Evolutionary conservation across 2,329 filamentous ascomycete genomes (phyloP), one percentile per base, ranked within the genome.

Genomic region (Dactylella cylindrospora): DNA sequence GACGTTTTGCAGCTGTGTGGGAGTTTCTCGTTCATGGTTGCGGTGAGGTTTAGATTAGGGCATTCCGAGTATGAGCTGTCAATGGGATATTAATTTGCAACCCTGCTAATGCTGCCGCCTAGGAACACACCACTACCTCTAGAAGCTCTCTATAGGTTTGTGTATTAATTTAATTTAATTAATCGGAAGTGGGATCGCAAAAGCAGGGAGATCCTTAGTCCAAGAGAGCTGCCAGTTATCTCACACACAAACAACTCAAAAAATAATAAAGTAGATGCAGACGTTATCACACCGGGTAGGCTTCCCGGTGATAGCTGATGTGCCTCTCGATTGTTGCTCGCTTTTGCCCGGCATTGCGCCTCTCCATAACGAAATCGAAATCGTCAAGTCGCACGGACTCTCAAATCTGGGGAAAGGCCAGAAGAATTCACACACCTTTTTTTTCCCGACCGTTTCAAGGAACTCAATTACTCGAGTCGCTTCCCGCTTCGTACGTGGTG

Each of bases 101-200:
- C 31, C 28, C 53, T 32, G 38, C 43, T 49, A 47, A 35, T 53
- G 36, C 36, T 62, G 41, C 41, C 41, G 41, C 47, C 47, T 49
- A 52, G 55, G 39, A 32, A 62, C 55, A 28, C 49, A 22, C 41
- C 43, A n/a, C n/a, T n/a, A n/a, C n/a, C n/a, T n/a, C n/a, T n/a
- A 51, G 41, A 62, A 39, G 35, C 23, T 47, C 28, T 20, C 45
- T 28, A 39, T 41, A 36, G 29, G 31, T 35, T 28, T 38, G 33
- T 44, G n/a, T n/a, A n/a, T 49, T 62, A 62, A 62, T 53, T 62
- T 62, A 62, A 62, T 43, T 49, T 62, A 62, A 62, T 62, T 44
- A 53, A 53, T 62, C 55, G 55, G 55, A 41, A 62, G n/a, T 54
- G 29, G 47, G 20, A 54, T 62, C 55, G 55, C 47, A 54, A 62